Evolutionary conservation across 2,329 filamentous ascomycete genomes (phyloP), one percentile per base, ranked within the genome.

Genomic region (Aphanocladium album): DNA sequence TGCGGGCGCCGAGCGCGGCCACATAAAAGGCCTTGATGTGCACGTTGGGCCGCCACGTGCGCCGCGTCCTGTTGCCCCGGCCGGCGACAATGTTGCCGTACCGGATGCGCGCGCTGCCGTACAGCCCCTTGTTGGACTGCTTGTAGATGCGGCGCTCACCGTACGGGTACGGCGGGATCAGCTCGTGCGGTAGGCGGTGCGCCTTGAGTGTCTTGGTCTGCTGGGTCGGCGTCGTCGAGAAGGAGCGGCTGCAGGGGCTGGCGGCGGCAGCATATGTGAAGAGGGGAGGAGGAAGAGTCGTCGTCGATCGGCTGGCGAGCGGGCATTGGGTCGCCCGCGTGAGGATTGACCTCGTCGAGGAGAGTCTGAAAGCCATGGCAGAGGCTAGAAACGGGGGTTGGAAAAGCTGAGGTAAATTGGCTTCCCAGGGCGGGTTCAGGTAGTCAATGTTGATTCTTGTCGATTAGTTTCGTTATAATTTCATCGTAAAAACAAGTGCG

Each of bases 41-140:
- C 46, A 91, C 81, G 73, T 95, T 95, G 63, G 89, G 89, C 56
- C 85, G 81, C 90, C 90, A 95, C 67, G 80, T 77, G 61, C 90
- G 84, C 51, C 86, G 83, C 56, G 86, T 87, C 77, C 91, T 93
- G 71, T 87, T 82, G 70, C 87, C 83, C 67, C 86, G 81, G 66
- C 83, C 86, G 39, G 92, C 85, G 55, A 93, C 86, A 67, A 84
- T 89, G 83, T 93, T 92, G 72, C 90, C 90, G 74, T 89, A 91
- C 55, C 86, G 89, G 71, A 93, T 89, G 69, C 85, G 85, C 64
- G 85, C 79, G 45, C 76, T 76, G 67, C 88, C 90, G 77, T 90
- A 91, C 9, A 92, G 85, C 50, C 89, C 89, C 62, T 78, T 80
- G 79, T 92, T 90, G 67, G 88, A 87, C 75, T 95, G 90, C 77